A percentile compares a stretch with the other conserved stretches of the same genome.
phyloP scores from a whole-genome alignment of 73 alveolate genomes.

The Paramecium octaurelia region DNA sequence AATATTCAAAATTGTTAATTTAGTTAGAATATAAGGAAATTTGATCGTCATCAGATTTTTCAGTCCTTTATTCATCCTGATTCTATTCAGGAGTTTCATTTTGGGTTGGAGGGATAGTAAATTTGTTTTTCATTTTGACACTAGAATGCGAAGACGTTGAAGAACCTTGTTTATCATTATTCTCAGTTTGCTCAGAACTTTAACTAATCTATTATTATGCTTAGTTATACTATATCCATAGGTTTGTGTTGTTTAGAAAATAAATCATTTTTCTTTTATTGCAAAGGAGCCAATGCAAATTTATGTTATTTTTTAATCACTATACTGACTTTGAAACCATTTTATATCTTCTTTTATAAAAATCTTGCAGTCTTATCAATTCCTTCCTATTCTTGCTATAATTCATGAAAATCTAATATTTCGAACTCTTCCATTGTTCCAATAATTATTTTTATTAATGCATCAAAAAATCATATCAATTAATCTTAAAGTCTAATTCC shows the following conservation, averaged over 20 bases:
- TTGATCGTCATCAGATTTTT: neutral
- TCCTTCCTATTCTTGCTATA: neutral
- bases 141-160: slow-evolving; percentile 34
- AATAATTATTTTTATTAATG: neutral
- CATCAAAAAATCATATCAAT: neutral
- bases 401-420: slow-evolving; percentile 6
- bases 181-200: neutral
- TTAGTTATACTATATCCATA: neutral
- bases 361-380: neutral
- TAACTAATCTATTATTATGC: neutral
- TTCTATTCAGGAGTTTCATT: neutral
- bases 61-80: neutral
- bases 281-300: slow-evolving; percentile 10
- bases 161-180: neutral
- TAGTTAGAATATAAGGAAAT: neutral
- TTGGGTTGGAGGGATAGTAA: neutral
- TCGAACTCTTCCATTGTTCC: slow-evolving; percentile 44
- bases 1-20: neutral
- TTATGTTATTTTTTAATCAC: neutral
- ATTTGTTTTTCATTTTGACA: neutral
- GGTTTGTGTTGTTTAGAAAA: slow-evolving; percentile 20
- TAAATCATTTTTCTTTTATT: neutral
- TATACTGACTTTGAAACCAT: neutral
- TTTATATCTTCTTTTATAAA: neutral
- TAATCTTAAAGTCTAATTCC: neutral